Evolutionary conservation across 176 grass and related monocot species (phyloP).

Genomic region (Carex parvula): DNA sequence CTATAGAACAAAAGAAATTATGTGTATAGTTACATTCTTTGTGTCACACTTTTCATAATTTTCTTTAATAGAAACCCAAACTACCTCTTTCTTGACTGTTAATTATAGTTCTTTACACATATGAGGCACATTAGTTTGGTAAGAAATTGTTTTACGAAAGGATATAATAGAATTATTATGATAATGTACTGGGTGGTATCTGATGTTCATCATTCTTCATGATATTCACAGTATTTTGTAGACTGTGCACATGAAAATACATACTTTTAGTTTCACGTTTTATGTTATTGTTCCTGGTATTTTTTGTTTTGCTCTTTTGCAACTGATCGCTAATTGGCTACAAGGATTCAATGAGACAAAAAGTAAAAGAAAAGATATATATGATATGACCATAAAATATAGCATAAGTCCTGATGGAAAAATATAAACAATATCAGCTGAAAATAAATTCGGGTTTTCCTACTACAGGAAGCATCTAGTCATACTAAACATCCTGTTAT

Average conservation of each 20-base stretch:
- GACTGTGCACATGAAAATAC: neutral
- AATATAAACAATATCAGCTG: neutral
- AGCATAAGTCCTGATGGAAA: neutral
- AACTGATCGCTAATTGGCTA: neutral
- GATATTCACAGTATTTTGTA: neutral
- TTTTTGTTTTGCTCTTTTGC: neutral
- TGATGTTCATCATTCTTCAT: neutral
- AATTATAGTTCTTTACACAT: neutral
- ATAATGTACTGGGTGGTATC: too few species aligned
- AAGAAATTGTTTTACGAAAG: neutral
- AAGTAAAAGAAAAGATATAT: neutral
- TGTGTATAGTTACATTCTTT: neutral
- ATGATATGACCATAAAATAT: neutral
- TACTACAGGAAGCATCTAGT: neutral
- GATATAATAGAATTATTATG: neutral
- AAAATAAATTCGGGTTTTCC: neutral
- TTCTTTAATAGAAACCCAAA: neutral
- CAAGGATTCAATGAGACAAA: neutral
- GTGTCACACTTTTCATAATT: neutral
- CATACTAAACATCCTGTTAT: neutral
- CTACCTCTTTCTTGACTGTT: neutral
- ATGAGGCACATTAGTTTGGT: neutral
- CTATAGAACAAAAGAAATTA: neutral
- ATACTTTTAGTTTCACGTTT: neutral
- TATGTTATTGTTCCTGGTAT: neutral